These are phyloP conservation scores for Orychophragmus violaceus DNA, from an alignment of 345 rosid genomes.

Conservation along the genomic window DNA sequence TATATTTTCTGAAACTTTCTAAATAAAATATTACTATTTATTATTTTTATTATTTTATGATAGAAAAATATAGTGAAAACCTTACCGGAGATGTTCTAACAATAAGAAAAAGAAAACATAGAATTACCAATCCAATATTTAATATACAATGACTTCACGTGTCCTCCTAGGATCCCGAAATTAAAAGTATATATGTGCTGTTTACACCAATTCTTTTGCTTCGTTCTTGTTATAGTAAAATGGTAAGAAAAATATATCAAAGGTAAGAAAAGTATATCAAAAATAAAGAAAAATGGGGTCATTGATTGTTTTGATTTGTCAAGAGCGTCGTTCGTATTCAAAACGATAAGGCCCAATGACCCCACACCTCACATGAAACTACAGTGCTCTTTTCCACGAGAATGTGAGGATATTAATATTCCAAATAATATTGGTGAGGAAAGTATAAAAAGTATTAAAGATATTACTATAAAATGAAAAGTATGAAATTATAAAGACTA, in stretches of 20 bases:
- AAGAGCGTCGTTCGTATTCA: slow-evolving; percentile 6
- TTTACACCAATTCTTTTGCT: slow-evolving; percentile 13
- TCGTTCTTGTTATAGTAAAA: background rate
- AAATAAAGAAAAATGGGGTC: slow-evolving; percentile 21
- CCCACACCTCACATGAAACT: slow-evolving; percentile 31
- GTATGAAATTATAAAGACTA: slow-evolving; percentile 20
- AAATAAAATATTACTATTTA: no score
- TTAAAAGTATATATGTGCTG: background rate
- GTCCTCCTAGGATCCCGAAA: slow-evolving; percentile 6
- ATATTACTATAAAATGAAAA: slow-evolving; percentile 19
- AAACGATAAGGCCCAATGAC: slow-evolving; percentile 18
- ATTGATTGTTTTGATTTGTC: slow-evolving; percentile 10
- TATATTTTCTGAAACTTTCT: no score
- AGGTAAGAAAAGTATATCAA: background rate
- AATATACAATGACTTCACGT: background rate
- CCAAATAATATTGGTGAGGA: background rate
- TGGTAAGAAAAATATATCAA: background rate
- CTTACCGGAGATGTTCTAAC: no score
- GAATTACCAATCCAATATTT: background rate
- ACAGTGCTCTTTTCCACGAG: slow-evolving; percentile 17
- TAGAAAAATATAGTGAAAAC: no score
- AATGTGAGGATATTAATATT: background rate
- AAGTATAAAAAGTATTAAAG: background rate
- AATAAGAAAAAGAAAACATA: background rate
- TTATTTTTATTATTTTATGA: no score